Evolutionary conservation across 306 rosid species (phyloP).

Genomic region (Arachis stenosperma): DNA sequence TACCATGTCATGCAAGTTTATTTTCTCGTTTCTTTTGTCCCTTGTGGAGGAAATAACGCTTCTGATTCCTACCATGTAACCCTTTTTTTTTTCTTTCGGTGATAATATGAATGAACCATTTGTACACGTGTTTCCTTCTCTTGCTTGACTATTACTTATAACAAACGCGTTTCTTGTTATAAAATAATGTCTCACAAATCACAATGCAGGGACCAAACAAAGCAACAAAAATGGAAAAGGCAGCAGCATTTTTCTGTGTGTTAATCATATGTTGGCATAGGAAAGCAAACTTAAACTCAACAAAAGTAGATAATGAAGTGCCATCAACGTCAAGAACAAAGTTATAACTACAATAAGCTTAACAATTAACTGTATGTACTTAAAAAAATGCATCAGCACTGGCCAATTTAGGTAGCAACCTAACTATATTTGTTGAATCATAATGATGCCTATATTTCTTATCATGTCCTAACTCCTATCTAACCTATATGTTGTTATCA

Average conservation of each 20-base stretch:
- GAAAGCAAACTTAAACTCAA: background rate
- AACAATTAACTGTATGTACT: background rate
- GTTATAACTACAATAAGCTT: background rate
- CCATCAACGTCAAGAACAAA: background rate
- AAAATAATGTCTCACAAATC: background rate
- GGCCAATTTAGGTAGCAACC: background rate
- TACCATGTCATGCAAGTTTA: background rate
- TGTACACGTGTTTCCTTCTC: slow-evolving; percentile 17
- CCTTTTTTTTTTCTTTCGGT: too few species aligned
- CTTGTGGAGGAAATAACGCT: background rate
- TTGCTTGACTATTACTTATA: background rate
- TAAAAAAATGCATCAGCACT: slow-evolving; percentile 1
- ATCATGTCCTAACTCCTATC: slow-evolving; percentile 14
- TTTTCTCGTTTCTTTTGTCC: background rate
- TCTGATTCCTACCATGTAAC: background rate
- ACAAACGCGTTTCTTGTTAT: background rate
- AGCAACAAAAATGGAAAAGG: background rate
- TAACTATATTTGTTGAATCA: slow-evolving; percentile 23
- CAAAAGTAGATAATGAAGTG: background rate
- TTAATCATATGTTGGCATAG: background rate
- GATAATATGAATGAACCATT: too few species aligned
- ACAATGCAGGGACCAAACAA: background rate
- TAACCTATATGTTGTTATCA: background rate
- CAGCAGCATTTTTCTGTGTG: background rate
- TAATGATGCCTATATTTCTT: slow-evolving; percentile 16